phyloP scores from a whole-genome alignment of 2,329 filamentous ascomycete species.

The Teratosphaeria epicoccoides region DNA sequence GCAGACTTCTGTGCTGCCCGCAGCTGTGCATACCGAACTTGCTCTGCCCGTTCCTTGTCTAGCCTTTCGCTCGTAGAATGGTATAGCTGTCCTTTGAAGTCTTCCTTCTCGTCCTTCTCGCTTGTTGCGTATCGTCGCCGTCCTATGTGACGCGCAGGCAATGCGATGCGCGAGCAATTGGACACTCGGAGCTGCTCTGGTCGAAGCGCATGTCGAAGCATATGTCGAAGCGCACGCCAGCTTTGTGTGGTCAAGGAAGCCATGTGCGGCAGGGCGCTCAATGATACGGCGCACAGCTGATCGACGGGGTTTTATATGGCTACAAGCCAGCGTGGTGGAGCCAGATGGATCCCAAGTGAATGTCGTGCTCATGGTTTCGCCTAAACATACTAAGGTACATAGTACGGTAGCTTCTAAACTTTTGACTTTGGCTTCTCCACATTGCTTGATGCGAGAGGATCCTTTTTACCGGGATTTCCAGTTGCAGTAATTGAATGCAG shows the following conservation, averaged over 20 bases:
- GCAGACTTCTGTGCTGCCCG: slow-evolving; percentile 21
- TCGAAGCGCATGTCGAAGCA: neutral
- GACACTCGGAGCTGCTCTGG: neutral
- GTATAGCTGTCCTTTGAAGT: slow-evolving; percentile 52
- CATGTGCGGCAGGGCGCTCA: too few relatives aligned
- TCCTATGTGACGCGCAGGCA: slow-evolving; percentile 4
- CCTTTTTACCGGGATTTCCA: neutral
- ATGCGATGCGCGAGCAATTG: neutral
- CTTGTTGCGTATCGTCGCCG: slow-evolving; percentile 29
- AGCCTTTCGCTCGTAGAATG: slow-evolving; percentile 51
- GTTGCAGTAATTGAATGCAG: neutral
- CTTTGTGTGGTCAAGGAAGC: neutral
- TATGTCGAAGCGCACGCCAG: neutral
- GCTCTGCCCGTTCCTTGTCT: slow-evolving; percentile 47
- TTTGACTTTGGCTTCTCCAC: neutral
- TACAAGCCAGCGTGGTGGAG: neutral
- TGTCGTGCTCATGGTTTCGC: neutral
- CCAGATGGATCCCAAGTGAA: neutral
- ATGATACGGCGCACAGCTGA: too few relatives aligned
- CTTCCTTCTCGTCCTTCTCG: slow-evolving; percentile 27
- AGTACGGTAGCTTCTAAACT: neutral
- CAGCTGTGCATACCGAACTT: slow-evolving; percentile 38
- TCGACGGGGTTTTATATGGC: neutral
- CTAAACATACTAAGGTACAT: neutral
- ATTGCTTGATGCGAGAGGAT: neutral